Evolutionary conservation across 2,329 filamentous ascomycete species (phyloP), one percentile per base, ranked within the genome.

Genomic region (Metarhizium brunneum): DNA sequence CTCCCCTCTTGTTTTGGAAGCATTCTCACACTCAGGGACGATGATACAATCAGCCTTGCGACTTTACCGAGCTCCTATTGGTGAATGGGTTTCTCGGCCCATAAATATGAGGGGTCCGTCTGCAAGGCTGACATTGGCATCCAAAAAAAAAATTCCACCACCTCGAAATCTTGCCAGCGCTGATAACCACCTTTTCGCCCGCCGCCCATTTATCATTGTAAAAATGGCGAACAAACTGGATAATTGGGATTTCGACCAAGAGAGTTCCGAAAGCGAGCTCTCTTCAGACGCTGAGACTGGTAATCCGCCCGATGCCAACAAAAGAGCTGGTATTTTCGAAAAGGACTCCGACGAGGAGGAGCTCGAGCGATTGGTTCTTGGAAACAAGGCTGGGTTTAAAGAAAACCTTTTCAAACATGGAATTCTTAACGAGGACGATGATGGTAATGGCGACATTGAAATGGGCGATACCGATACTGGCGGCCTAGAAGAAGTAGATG

Each of bases 341-440:
- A 94, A 92, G 68, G 90, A 95, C 67, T 85, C 84, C 14, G 85
- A 88, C 53, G 92, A 96, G 69, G 84, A 87, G 65, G 90, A 92
- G 68, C 82, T 96, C 35, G 92, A 96, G 74, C 83, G 85, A 61
- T 76, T 96, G 59, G 88, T 99, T 3, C 88, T 99, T 59, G 94
- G 94, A 55, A 88, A 95, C 71, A 84, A 86, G 50, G 81, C 83
- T n/a, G 88, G 86, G 38, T 97, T 97, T 69, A 81, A 85, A 57
- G 79, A 86, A 56, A 86, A 86, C 47, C 74, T 97, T 53, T 87
- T 87, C 61, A 73, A 73, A 65, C 18, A 58, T 38, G 51, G 52
- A n/a, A 47, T 14, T 4, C 11, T 47, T 4, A 6, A 53, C 2
- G 52, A 55, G 16, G 73, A 70, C 71, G 83, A 75, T 65, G 71